Evolutionary conservation across 148 eudicot genomes (phyloP).

Genomic region (Fallopia convolvulus): DNA sequence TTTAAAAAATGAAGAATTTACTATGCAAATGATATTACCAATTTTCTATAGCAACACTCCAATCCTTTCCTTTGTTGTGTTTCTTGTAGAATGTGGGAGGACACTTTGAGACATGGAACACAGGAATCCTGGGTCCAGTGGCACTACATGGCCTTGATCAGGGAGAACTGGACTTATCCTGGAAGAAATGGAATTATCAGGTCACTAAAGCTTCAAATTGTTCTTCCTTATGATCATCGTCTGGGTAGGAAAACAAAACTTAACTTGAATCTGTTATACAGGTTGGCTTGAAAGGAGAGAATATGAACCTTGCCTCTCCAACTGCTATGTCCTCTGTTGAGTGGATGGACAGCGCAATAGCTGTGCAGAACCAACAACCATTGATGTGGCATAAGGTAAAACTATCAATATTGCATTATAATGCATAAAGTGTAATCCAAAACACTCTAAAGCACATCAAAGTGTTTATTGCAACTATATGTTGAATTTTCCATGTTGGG

Average conservation of each 20-base stretch:
- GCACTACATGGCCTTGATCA: constrained; percentile 46
- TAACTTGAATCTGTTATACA: constrained; percentile 17
- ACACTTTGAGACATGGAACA: constrained; percentile 63
- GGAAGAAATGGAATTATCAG: constrained; percentile 61
- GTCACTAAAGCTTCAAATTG: constrained; percentile 12
- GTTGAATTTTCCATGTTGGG: neutral
- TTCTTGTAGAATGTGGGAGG: constrained; percentile 63
- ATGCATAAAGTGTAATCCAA: too few species aligned
- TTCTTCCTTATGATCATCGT: neutral
- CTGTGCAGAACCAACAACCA: constrained; percentile 68
- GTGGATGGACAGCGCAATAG: constrained; percentile 69
- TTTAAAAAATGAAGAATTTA: neutral
- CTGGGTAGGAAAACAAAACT: neutral
- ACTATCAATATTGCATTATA: neutral
- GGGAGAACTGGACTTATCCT: constrained; percentile 46
- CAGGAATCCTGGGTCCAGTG: constrained; percentile 51
- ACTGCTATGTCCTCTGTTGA: constrained; percentile 47
- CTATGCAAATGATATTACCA: neutral
- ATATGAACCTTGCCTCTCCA: constrained; percentile 67
- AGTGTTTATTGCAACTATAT: neutral
- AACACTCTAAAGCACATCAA: neutral
- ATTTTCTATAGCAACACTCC: neutral
- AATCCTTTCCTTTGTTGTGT: neutral
- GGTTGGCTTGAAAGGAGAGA: constrained; percentile 91
- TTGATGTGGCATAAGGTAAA: constrained; percentile 92